Evolutionary conservation across 352 stramenopile genomes (phyloP).

Genomic region (Globisporangium heterothallicum): DNA sequence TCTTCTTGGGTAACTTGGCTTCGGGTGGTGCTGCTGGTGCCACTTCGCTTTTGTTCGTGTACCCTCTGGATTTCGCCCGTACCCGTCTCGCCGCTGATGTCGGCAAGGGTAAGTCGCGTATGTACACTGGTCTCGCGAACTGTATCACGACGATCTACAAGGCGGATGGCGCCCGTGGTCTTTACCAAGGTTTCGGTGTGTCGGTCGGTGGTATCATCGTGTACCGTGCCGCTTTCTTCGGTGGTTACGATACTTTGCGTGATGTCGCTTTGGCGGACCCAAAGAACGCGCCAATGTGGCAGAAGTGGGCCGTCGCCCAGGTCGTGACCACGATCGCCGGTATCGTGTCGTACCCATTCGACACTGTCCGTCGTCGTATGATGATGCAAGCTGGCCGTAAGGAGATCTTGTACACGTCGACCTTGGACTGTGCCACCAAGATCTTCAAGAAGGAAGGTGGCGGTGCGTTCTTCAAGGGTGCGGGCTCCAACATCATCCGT

Average conservation of each 20-base stretch:
- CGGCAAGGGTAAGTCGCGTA: conserved; percentile 93
- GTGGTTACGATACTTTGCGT: conserved; percentile 96
- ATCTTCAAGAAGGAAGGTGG: conserved; percentile 95
- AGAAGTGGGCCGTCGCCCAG: conserved; percentile 91
- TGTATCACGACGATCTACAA: conserved; percentile 96
- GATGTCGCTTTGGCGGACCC: conserved; percentile 81
- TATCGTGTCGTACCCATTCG: conserved; percentile 96
- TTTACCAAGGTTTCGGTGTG: conserved; percentile 99
- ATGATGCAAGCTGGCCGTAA: conserved; percentile 98
- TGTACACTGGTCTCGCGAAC: conserved; percentile 98
- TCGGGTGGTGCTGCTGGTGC: conserved; percentile 96
- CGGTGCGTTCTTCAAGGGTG: conserved; percentile 98
- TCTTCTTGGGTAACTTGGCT: conserved; percentile 98
- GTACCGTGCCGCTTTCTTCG: conserved; percentile 98
- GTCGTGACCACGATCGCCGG: conserved; percentile 87
- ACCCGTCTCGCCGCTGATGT: conserved; percentile 98
- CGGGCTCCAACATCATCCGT: conserved; percentile 98
- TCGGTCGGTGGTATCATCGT: conserved; percentile 98
- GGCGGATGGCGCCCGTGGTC: conserved; percentile 80
- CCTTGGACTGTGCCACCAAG: conserved; percentile 95
- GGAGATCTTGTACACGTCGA: conserved; percentile 97
- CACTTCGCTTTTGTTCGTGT: conserved; percentile 95
- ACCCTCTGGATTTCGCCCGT: conserved; percentile 98
- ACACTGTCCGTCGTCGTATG: conserved; percentile 93
- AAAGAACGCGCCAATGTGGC: conserved; percentile 82